Conservation (phyloP, 495 filamentous ascomycete species). For the Penicillium odoratum region DNA sequence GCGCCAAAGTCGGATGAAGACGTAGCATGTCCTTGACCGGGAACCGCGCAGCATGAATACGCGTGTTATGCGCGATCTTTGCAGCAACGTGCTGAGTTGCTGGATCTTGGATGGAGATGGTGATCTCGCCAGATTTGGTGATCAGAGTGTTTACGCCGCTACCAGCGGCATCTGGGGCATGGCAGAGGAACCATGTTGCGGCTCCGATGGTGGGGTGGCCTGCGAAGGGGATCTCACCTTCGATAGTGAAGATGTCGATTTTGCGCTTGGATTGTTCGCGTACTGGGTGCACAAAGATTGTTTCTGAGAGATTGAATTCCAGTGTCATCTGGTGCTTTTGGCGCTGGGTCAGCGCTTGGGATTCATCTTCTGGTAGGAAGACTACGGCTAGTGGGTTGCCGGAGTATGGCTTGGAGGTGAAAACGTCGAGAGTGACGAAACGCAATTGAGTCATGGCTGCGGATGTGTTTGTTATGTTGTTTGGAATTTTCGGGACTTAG, state of each 20-base stretch:
- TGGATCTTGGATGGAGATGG: constrained; percentile 35
- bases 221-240: constrained; percentile 67
- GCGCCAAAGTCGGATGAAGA: constrained; percentile 31
- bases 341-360: constrained; percentile 29
- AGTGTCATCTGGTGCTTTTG: constrained; percentile 57
- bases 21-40: constrained; percentile 29
- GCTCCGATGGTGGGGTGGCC: constrained; percentile 79
- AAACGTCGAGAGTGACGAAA: constrained; percentile 46
- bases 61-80: constrained; percentile 64
- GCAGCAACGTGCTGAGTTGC: constrained; percentile 43
- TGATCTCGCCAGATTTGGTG: constrained; percentile 65
- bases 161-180: constrained; percentile 34
- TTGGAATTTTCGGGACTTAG: not conserved
- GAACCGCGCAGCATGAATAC: constrained; percentile 52
- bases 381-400: constrained; percentile 46
- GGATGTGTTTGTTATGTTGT: not conserved
- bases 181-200: constrained; percentile 50
- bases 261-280: constrained; percentile 25
- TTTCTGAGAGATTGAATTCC: constrained; percentile 88
- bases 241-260: constrained; percentile 73
- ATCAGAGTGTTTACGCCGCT: constrained; percentile 39
- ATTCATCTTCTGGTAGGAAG: constrained; percentile 34
- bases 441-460: constrained; percentile 28
- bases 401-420: constrained; percentile 39
- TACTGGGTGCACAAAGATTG: constrained; percentile 66